Conservation (phyloP, 495 filamentous ascomycete genomes). For the Friedmanniomyces endolithicus region DNA sequence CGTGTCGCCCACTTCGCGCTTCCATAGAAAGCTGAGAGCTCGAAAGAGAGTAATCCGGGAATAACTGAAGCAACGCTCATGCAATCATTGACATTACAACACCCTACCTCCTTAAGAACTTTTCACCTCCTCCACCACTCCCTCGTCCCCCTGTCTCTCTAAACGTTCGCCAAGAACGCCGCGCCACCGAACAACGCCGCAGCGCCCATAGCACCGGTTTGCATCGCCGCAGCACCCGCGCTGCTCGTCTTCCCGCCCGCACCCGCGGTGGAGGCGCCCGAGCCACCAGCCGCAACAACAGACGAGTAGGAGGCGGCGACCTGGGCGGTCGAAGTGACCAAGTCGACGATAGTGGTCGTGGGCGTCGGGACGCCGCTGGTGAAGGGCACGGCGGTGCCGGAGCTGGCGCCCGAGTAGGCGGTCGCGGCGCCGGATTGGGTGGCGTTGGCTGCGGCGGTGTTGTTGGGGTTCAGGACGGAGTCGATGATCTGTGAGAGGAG, state of each 20-base stretch:
- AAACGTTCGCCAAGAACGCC: conserved; percentile 23
- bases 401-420: conserved; percentile 28
- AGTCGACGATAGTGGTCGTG: conserved; percentile 13
- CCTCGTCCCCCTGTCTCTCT: not conserved
- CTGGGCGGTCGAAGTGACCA: not conserved
- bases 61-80: too few relatives aligned
- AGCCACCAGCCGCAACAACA: not conserved
- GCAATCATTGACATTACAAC: not conserved
- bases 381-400: conserved; percentile 24
- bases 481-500: conserved; percentile 36
- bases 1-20: too few relatives aligned
- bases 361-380: conserved; percentile 28
- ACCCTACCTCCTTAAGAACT: not conserved
- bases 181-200: conserved; percentile 35
- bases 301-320: conserved; percentile 2
- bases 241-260: conserved; percentile 24
- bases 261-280: conserved; percentile 6
- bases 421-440: not conserved
- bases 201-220: conserved; percentile 29
- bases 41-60: too few relatives aligned
- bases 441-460: conserved; percentile 4
- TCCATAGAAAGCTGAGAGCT: too few relatives aligned
- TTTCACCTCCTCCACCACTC: not conserved
- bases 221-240: conserved; percentile 30
- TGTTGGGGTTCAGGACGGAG: conserved; percentile 50